A percentile compares a stretch with the other conserved stretches of the same genome.
These are phyloP conservation scores for Xylaria sp. DNA, from an alignment of 2,329 filamentous ascomycete species.

Conservation along the genomic window DNA sequence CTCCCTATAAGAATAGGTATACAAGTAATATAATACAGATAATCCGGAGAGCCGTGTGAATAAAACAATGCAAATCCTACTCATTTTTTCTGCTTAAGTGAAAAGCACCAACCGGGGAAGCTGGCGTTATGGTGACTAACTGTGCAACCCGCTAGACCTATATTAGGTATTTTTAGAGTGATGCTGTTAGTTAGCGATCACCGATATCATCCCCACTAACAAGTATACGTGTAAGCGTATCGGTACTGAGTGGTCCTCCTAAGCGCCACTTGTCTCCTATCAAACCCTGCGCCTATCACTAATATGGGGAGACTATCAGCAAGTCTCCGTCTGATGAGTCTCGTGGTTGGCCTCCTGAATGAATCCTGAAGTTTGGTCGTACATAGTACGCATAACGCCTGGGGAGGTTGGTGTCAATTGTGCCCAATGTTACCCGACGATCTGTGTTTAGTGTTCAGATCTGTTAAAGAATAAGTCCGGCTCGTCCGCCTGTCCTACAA, in stretches of 20 bases:
- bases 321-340: not conserved
- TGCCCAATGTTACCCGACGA: conserved; percentile 34
- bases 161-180: conserved; percentile 6
- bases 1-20: not conserved
- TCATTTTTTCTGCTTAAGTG: not conserved
- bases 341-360: conserved; percentile 14
- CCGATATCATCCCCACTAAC: conserved; percentile 15
- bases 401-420: conserved; percentile 22
- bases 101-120: conserved; percentile 20
- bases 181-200: conserved; percentile 13
- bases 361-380: not conserved
- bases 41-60: conserved; percentile 9
- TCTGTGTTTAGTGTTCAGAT: conserved; percentile 10
- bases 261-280: conserved; percentile 50
- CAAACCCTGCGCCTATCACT: conserved; percentile 38
- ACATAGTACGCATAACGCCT: not conserved
- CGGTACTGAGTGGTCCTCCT: conserved; percentile 23
- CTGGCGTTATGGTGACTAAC: conserved; percentile 16
- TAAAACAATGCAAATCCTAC: conserved; percentile 4
- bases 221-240: conserved; percentile 25
- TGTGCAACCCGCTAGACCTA: conserved; percentile 1
- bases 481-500: conserved; percentile 3
- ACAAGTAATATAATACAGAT: not conserved
- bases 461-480: conserved; percentile 20
- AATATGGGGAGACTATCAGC: conserved; percentile 14